phyloP scores from a whole-genome alignment of 2,329 filamentous ascomycete genomes.

The Fusarium secorum region DNA sequence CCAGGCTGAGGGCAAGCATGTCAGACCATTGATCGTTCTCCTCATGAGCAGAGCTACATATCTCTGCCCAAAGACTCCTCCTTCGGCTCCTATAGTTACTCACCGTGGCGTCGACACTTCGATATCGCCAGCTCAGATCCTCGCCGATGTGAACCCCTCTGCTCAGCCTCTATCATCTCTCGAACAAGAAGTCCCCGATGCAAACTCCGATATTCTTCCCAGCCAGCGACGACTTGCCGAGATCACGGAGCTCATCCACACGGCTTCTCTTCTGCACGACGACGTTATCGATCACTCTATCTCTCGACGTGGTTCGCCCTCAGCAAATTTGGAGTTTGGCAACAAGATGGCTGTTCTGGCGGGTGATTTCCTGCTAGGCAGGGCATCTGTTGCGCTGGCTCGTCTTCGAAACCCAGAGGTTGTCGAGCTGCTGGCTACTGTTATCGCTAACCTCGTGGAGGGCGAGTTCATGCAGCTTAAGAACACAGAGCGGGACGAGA shows the following conservation, averaged over 20 bases:
- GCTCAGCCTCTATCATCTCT: conserved; percentile 54
- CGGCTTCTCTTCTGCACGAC: conserved; percentile 94
- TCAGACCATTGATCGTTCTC: conserved; percentile 91
- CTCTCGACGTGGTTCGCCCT: conserved; percentile 82
- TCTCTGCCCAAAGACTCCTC: conserved; percentile 69
- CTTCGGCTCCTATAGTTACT: conserved; percentile 51
- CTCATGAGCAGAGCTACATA: conserved; percentile 95
- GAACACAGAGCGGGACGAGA: conserved; percentile 90
- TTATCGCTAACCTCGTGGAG: conserved; percentile 97
- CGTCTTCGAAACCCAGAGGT: conserved; percentile 92
- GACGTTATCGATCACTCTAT: conserved; percentile 96
- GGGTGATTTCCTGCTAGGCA: conserved; percentile 93
- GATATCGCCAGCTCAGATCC: conserved; percentile 63
- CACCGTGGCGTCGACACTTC: conserved; percentile 59
- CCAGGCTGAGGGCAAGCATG: conserved; percentile 94
- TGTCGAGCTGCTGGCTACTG: conserved; percentile 90
- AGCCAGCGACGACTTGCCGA: conserved; percentile 91
- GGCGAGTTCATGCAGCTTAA: conserved; percentile 99
- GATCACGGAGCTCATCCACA: conserved; percentile 97
- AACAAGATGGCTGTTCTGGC: conserved; percentile 99
- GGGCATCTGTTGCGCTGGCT: conserved; percentile 92
- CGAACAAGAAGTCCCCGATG: conserved; percentile 48
- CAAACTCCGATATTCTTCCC: conserved; percentile 79
- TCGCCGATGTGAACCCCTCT: conserved; percentile 83
- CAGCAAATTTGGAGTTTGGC: conserved; percentile 93